Evolutionary conservation across 805 yeast species (phyloP).

Genomic region (Kazachstania taianensis): DNA sequence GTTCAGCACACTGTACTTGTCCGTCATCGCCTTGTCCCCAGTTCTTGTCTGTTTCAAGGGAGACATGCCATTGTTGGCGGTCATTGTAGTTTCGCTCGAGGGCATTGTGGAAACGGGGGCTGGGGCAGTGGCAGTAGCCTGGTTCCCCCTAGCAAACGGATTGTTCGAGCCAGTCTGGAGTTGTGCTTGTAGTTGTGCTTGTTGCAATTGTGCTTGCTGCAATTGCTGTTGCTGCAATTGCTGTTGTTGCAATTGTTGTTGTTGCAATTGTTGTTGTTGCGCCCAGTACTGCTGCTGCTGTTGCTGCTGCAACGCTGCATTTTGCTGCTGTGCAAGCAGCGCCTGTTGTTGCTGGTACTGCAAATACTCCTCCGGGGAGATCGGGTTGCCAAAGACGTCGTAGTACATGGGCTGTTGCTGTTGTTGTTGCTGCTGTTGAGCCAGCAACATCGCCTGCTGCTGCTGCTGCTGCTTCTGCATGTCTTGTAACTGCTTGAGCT

Average conservation of each 20-base stretch:
- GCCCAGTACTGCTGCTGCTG: slow-evolving; percentile 22
- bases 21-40: slow-evolving; percentile 47
- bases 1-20: slow-evolving; percentile 63
- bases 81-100: slow-evolving; percentile 18
- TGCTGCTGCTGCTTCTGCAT: slow-evolving; percentile 22
- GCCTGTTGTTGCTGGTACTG: slow-evolving; percentile 28
- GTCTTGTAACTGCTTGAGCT: slow-evolving; percentile 21
- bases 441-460: slow-evolving; percentile 15
- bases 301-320: slow-evolving; percentile 18
- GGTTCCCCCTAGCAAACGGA: slow-evolving; percentile 51
- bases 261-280: slow-evolving; percentile 22
- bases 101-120: slow-evolving; percentile 2
- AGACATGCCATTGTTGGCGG: too few relatives aligned
- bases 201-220: too few relatives aligned
- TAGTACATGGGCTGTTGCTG: slow-evolving; percentile 25
- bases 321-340: slow-evolving; percentile 23
- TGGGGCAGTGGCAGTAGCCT: slow-evolving; percentile 5
- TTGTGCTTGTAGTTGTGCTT: slow-evolving; percentile 17
- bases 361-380: slow-evolving; percentile 29
- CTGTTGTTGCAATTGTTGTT: slow-evolving; percentile 33
- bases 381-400: slow-evolving; percentile 30
- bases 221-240: slow-evolving; percentile 20
- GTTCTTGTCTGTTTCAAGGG: slow-evolving; percentile 40
- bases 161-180: slow-evolving; percentile 60
- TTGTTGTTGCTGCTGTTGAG: slow-evolving; percentile 18